These are phyloP conservation scores for Hygrophila difformis DNA, from an alignment of 257 asterid genomes.

Conservation along the genomic window DNA sequence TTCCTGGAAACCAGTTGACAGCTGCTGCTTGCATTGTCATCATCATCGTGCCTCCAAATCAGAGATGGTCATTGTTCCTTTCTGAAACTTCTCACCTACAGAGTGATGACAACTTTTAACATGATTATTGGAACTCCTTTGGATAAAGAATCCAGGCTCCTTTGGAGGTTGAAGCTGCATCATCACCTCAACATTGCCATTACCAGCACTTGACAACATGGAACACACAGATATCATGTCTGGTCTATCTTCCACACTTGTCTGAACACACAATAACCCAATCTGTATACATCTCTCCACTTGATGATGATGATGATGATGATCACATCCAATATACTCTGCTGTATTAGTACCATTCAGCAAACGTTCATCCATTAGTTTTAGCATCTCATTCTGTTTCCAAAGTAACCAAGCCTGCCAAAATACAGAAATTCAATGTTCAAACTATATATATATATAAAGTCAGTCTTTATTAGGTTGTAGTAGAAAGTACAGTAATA, in stretches of 20 bases:
- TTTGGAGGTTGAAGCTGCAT: constrained; percentile 21
- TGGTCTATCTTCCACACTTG: constrained; percentile 25
- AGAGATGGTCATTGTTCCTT: constrained; percentile 7
- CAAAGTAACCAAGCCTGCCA: constrained; percentile 38
- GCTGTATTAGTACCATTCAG: constrained; percentile 15
- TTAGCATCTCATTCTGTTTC: constrained; percentile 19
- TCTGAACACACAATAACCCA: constrained; percentile 35
- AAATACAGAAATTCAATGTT: background rate
- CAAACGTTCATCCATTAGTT: constrained; percentile 27
- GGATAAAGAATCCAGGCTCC: constrained; percentile 35
- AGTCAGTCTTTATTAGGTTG: no score
- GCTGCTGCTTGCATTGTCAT: no score
- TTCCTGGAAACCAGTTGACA: no score
- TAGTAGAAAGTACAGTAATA: background rate
- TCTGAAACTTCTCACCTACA: background rate
- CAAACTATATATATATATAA: no score
- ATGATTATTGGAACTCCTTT: constrained; percentile 2
- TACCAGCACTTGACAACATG: constrained; percentile 31
- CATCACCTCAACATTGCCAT: constrained; percentile 6
- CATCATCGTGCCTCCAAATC: no score
- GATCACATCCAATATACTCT: no score
- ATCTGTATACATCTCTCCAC: constrained; percentile 35
- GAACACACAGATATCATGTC: constrained; percentile 28
- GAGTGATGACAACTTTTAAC: background rate
- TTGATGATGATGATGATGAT: no score